Conservation (phyloP, 352 stramenopile genomes). For the Pythium guiyangense region DNA sequence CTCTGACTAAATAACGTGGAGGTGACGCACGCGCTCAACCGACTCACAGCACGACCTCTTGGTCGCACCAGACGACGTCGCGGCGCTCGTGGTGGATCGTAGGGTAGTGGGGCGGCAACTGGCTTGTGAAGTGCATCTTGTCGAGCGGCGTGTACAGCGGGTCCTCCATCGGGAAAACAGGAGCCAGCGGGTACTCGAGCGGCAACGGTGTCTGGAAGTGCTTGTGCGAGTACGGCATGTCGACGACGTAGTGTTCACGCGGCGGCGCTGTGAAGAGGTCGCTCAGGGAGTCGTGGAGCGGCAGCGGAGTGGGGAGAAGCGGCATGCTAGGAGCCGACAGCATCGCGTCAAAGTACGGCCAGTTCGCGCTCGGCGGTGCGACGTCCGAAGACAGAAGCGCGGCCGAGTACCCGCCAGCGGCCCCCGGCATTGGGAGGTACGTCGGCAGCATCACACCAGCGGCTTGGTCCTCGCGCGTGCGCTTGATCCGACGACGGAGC, state of each 20-base stretch:
- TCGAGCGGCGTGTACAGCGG: background rate
- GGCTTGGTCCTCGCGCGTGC: background rate
- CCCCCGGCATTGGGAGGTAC: background rate
- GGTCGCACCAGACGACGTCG: slow-evolving; percentile 4
- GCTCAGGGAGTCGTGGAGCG: background rate
- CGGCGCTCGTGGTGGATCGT: background rate
- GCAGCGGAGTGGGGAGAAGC: background rate
- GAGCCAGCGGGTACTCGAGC: background rate
- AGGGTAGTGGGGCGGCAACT: background rate
- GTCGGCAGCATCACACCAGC: background rate
- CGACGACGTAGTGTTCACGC: background rate
- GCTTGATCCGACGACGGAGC: slow-evolving; percentile 7
- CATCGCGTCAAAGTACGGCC: background rate
- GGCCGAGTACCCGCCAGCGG: background rate
- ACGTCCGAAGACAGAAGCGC: background rate
- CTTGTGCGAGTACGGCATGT: slow-evolving; percentile 2
- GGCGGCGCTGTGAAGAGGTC: slow-evolving; percentile 3
- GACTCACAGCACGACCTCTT: slow-evolving; percentile 1
- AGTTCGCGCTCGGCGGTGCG: background rate
- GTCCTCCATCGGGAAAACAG: background rate
- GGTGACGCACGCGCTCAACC: too few relatives aligned
- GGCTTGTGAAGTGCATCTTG: background rate
- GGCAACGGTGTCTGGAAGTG: background rate
- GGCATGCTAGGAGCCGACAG: background rate
- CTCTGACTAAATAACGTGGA: background rate